Evolutionary conservation across 2,329 filamentous ascomycete species (phyloP), one percentile per base, ranked within the genome.

Genomic region (Calonectria pseudoreteaudii): DNA sequence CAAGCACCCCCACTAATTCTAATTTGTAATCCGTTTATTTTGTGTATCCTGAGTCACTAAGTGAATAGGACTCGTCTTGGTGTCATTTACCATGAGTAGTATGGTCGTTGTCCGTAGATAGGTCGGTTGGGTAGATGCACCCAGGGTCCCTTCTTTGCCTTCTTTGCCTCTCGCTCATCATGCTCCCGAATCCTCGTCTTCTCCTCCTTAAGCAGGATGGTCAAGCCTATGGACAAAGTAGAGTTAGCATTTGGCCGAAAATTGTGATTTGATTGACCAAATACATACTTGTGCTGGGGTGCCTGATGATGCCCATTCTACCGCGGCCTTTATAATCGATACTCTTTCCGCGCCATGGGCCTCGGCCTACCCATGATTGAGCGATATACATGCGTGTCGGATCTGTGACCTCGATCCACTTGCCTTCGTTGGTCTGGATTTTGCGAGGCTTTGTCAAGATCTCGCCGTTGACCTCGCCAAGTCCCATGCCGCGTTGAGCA

Each of bases 301-400:
- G 92, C 70, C 88, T 88, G 84, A 97, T 88, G 41, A 91, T 84
- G 80, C 94, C 91, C 76, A 93, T 90, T 71, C 90, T 88, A 41
- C 95, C 95, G 82, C 94, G 90, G 4, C 95, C 95, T 76, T 96
- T 92, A 84, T 93, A 93, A 78, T 96, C 93, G 8, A 91, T 86
- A 58, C 88, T 87, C 73, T 85, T 86, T 31, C 84, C 85, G 72
- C 90, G 90, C 84, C 88, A 93, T 1, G 89, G 88, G 0, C 95
- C 94, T 76, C 94, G 93, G 69, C 94, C 95, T 56, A 98, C 95
- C 96, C 96, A 99, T 6, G 96, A 95, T 86, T 98, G 92, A 69
- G 95, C 94, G 78, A 99, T 90, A 84, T 98, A 99, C 77, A 98
- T 93, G 73, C 91, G 90, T n/a, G 94, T 94, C 1, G 93, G 92